These are phyloP conservation scores for Coemansia sp. DNA, from an alignment of 192 early-diverging fungal species.

Conservation along the genomic window DNA sequence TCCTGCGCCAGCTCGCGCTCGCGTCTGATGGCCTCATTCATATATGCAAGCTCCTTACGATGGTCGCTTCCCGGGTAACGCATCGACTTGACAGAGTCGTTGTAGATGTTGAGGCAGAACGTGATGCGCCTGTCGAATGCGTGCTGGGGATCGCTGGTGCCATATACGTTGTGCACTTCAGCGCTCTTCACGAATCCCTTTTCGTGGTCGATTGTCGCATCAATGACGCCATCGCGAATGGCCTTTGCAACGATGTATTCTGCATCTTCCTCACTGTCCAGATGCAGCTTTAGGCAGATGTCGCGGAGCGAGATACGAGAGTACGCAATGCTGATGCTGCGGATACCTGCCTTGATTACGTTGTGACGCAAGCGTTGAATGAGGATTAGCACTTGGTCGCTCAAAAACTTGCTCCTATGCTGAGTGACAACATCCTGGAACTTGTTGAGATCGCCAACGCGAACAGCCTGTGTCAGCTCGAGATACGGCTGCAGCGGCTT, in stretches of 20 bases:
- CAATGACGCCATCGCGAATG: slow-evolving; percentile 98
- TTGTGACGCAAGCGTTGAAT: slow-evolving; percentile 97
- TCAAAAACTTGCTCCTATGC: slow-evolving; percentile 73
- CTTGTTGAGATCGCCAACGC: slow-evolving; percentile 89
- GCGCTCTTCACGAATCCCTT: slow-evolving; percentile 90
- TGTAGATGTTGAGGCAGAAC: slow-evolving; percentile 95
- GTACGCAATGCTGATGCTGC: slow-evolving; percentile 95
- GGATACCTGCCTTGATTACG: slow-evolving; percentile 98
- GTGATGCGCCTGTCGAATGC: slow-evolving; percentile 94
- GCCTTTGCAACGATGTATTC: slow-evolving; percentile 99
- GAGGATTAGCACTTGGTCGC: slow-evolving; percentile 87
- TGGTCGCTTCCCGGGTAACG: slow-evolving; percentile 89
- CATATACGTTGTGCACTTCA: slow-evolving; percentile 94
- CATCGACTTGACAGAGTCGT: slow-evolving; percentile 97
- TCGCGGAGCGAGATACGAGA: slow-evolving; percentile 95
- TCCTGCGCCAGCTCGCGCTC: slow-evolving; percentile 91
- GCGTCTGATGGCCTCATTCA: slow-evolving; percentile 81
- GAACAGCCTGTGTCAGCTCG: slow-evolving; percentile 94
- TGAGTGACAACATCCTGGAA: slow-evolving; percentile 86
- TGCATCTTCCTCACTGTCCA: slow-evolving; percentile 98
- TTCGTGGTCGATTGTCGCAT: slow-evolving; percentile 95
- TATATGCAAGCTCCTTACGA: slow-evolving; percentile 79
- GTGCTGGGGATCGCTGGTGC: slow-evolving; percentile 93
- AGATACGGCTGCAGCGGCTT: slow-evolving; percentile 91
- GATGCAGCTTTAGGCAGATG: slow-evolving; percentile 93